Evolutionary conservation across 768 basidiomycete genomes (phyloP), one percentile per base, ranked within the genome.

Genomic region (Serendipita vermifera): DNA sequence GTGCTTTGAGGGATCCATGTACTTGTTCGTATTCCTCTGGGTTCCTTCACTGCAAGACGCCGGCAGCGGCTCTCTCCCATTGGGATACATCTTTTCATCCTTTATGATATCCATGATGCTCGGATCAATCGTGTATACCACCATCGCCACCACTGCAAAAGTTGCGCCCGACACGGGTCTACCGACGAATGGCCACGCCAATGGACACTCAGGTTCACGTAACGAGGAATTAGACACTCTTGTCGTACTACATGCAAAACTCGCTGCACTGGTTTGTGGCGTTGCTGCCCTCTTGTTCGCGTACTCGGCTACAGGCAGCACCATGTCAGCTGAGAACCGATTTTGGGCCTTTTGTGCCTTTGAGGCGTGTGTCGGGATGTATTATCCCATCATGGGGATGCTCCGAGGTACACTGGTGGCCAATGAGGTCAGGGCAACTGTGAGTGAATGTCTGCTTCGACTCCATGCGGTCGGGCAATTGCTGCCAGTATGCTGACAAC

Each of bases 51-150:
- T 87, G 14, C 83, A 87, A 67, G 81, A 85, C 64, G 70, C 70
- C 20, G 39, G 53, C 38, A 59, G 67, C 9, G 61, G 63, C 4
- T 58, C 69, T 15, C 78, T 85, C 26, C 86, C 85, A 0, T 72
- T 87, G 5, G 85, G 86, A 2, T 83, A 83, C 67, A 85, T 87
- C 61, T 87, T 87, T 67, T 83, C 84, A 27, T 74, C 78, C 4
- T 85, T 86, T 72, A 87, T 87, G 85, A 69, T 85, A 56, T 80
- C 78, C 56, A 86, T 87, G 84, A 83, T 86, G 78, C 75, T 86
- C 61, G 84, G 85, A 15, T 85, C 85, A 9, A 67, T 86, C 53
- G 61, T 83, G 29, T 87, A 86, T 68, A 83, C 78, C 3, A 70
- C 70, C 48, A 68, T 82, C 62, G 69, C 69, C 3, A 67, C 39